phyloP scores from a whole-genome alignment of 1,284 basidiomycete species.

The Sanghuangporus weigelae region DNA sequence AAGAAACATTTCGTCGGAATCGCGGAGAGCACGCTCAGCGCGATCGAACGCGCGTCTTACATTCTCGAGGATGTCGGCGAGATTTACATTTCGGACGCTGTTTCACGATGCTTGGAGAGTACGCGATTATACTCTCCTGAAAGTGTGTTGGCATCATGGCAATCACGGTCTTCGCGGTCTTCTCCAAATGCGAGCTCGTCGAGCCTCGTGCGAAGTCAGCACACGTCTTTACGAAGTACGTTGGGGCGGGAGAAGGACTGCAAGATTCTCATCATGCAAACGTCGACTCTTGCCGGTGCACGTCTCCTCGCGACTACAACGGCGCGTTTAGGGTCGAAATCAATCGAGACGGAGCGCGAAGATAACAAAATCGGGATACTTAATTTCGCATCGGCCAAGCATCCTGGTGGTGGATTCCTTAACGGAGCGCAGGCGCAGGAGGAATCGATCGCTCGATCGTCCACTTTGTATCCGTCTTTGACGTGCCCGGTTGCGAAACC shows the following conservation, averaged over 20 bases:
- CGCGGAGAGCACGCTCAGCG: slow-evolving; percentile 28
- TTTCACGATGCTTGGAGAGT: slow-evolving; percentile 31
- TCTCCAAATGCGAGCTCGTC: slow-evolving; percentile 1
- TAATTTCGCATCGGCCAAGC: slow-evolving; percentile 24
- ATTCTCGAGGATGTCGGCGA: slow-evolving; percentile 19
- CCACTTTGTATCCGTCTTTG: slow-evolving; percentile 21
- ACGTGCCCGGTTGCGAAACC: slow-evolving; percentile 16
- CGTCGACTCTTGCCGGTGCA: slow-evolving; percentile 16
- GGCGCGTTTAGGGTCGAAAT: background rate
- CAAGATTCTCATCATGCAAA: slow-evolving; percentile 16
- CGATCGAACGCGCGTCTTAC: slow-evolving; percentile 27
- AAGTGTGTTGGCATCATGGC: slow-evolving; percentile 34
- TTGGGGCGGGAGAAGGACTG: slow-evolving; percentile 6
- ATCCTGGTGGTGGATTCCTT: slow-evolving; percentile 24
- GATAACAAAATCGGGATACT: slow-evolving; percentile 20
- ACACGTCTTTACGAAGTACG: slow-evolving; percentile 20
- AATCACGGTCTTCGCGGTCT: slow-evolving; percentile 14
- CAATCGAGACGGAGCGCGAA: slow-evolving; percentile 12
- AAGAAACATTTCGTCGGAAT: slow-evolving; percentile 25
- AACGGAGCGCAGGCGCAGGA: slow-evolving; percentile 23
- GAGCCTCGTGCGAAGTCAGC: slow-evolving; percentile 27
- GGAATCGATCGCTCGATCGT: slow-evolving; percentile 23
- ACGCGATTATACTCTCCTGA: slow-evolving; percentile 41
- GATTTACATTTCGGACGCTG: slow-evolving; percentile 30
- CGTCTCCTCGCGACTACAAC: slow-evolving; percentile 16